These are phyloP conservation scores for Kwoniella dendrophila DNA, from an alignment of 768 basidiomycete genomes.

Conservation along the genomic window DNA sequence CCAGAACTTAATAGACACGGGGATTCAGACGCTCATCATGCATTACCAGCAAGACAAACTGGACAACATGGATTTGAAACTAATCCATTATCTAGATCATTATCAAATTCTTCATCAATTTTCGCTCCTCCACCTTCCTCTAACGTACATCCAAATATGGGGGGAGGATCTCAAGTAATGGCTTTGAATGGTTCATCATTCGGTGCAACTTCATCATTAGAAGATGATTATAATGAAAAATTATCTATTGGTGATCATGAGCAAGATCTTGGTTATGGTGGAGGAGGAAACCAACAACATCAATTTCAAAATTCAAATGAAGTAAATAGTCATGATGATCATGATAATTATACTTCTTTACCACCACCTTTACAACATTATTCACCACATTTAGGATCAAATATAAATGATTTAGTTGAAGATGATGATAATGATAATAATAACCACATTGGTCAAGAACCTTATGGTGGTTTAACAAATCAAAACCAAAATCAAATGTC, in stretches of 20 bases:
- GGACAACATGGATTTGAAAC: conserved; percentile 55
- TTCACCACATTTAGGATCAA: conserved; percentile 19
- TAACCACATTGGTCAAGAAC: conserved; percentile 10
- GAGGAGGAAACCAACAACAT: no score
- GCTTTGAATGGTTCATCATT: conserved; percentile 46
- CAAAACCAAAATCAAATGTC: no score
- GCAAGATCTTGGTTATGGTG: background rate
- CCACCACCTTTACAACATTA: conserved; percentile 35
- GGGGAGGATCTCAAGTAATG: conserved; percentile 37
- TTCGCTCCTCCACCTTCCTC: conserved; percentile 29
- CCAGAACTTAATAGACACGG: conserved; percentile 55
- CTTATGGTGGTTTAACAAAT: conserved; percentile 17
- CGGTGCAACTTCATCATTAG: conserved; percentile 41
- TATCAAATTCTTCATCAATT: conserved; percentile 47
- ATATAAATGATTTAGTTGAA: background rate
- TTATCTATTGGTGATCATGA: background rate
- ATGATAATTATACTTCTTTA: conserved; percentile 37
- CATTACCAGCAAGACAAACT: conserved; percentile 51
- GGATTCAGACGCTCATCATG: conserved; percentile 48
- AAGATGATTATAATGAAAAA: conserved; percentile 31
- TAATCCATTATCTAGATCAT: conserved; percentile 45
- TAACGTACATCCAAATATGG: conserved; percentile 10
- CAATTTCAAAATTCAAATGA: no score
- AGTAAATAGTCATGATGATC: conserved; percentile 18
- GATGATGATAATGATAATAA: background rate